These are phyloP conservation scores for Corchorus olitorius DNA, from an alignment of 345 rosid species.

Conservation along the genomic window DNA sequence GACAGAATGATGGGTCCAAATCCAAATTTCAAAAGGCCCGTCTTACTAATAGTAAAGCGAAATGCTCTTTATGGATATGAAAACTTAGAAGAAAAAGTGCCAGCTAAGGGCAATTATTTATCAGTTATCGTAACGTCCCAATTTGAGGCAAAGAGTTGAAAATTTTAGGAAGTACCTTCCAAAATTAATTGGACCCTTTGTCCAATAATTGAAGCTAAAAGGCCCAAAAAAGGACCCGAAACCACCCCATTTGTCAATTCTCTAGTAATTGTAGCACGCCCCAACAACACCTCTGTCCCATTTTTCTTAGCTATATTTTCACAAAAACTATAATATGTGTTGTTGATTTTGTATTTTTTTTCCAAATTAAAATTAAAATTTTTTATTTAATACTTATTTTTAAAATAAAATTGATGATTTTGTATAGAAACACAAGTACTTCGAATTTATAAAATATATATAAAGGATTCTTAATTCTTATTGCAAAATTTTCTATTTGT, in stretches of 20 bases:
- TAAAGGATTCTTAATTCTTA: no score
- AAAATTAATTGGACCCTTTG: slow-evolving; percentile 13
- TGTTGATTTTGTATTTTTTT: not conserved
- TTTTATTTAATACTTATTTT: not conserved
- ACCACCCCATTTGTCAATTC: not conserved
- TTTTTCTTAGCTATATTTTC: not conserved
- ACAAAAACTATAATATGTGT: not conserved
- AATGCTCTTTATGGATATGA: not conserved
- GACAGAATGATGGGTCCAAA: not conserved
- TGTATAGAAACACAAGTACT: no score
- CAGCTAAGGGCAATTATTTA: slow-evolving; percentile 15
- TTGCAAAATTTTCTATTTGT: no score
- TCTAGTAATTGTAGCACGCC: no score
- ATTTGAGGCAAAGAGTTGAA: not conserved
- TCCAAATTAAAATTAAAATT: not conserved
- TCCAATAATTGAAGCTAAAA: slow-evolving; percentile 4
- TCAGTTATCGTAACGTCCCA: not conserved
- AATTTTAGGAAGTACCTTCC: not conserved
- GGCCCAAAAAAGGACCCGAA: slow-evolving; percentile 3
- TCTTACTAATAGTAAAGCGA: not conserved
- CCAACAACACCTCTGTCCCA: not conserved
- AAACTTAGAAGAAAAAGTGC: not conserved
- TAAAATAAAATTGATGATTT: no score
- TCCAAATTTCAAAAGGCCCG: not conserved
- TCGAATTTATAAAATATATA: no score